Evolutionary conservation across 306 rosid genomes (phyloP), one percentile per base, ranked within the genome.

Genomic region (Delonix regia): DNA sequence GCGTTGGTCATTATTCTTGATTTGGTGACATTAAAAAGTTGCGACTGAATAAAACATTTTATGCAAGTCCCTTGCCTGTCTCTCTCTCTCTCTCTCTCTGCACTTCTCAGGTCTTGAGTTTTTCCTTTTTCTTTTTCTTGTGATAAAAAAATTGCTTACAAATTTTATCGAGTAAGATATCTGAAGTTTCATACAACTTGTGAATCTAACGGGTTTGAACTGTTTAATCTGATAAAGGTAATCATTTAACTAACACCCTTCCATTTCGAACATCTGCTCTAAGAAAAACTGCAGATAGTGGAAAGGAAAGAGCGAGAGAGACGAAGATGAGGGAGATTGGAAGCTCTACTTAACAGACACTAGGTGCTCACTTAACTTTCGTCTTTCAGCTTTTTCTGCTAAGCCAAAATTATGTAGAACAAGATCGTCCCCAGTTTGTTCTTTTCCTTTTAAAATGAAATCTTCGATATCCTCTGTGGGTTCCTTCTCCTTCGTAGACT

Each of bases 251-350:
- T 1, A 36, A 36, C 41, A 36, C 19, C 9, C 19, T 27, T 22
- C 61, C 83, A 27, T 6, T 34, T 81, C 83, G 73, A 81, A 78
- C 83, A 73, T 80, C 78, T 77, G 33, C 61, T 45, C 63, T 61
- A 56, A 82, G 77, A 39, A 8, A 30, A 80, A 38, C 25, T 2
- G 42, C 24, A 0, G 33, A 71, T 44, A 6, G 75, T 21, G 19
- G 53, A 71, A 30, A 76, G 11, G 48, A 8, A 62, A 22, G 4
- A 9, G 51, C 15, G 25, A 41, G 42, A 44, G 7, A 72, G 47
- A 44, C 62, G 41, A 83, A 81, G 71, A 93, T 88, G 92, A 92
- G 86, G 6, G 78, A 83, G 86, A 64, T 52, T 87, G 62, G 88
- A 89, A 77, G 69, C 88, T 76, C 84, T 87, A 80, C 86, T 77